Evolutionary conservation across 768 basidiomycete genomes (phyloP).

Genomic region (Nidularia pulvinata): DNA sequence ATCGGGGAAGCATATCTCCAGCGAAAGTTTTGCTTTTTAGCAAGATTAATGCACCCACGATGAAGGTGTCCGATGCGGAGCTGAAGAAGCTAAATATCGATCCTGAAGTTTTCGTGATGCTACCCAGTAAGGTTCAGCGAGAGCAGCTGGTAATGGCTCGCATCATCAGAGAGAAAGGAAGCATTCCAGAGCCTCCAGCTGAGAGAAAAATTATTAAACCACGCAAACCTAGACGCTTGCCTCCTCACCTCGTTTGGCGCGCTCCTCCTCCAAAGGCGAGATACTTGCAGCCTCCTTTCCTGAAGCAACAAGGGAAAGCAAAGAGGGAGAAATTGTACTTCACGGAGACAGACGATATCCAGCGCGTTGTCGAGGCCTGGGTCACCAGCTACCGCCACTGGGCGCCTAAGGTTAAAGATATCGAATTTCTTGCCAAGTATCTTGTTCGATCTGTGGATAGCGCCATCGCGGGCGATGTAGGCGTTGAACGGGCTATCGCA

Average conservation of each 20-base stretch:
- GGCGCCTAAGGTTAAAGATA: constrained; percentile 73
- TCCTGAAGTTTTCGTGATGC: constrained; percentile 59
- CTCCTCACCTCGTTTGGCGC: constrained; percentile 29
- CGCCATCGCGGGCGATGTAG: constrained; percentile 48
- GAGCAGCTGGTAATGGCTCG: constrained; percentile 72
- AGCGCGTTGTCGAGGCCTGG: constrained; percentile 75
- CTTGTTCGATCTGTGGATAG: constrained; percentile 67
- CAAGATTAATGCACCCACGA: constrained; percentile 24
- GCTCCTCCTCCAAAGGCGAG: constrained; percentile 59
- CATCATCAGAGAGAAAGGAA: constrained; percentile 41
- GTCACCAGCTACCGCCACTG: constrained; percentile 58
- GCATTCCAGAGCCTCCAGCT: constrained; percentile 31
- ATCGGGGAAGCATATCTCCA: constrained; percentile 34
- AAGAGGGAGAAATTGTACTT: constrained; percentile 58
- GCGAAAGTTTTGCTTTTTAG: constrained; percentile 26
- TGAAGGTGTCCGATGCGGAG: constrained; percentile 54
- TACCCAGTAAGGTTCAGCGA: constrained; percentile 69
- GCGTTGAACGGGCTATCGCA: constrained; percentile 67
- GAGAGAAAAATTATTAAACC: constrained; percentile 60
- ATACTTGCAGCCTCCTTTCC: constrained; percentile 43
- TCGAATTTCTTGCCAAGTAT: constrained; percentile 74
- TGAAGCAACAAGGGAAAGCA: constrained; percentile 59
- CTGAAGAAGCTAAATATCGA: constrained; percentile 72
- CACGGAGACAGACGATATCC: constrained; percentile 70
- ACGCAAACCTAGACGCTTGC: constrained; percentile 33